Evolutionary conservation across 1,284 basidiomycete genomes (phyloP).

Genomic region (Athelia psychrophila): DNA sequence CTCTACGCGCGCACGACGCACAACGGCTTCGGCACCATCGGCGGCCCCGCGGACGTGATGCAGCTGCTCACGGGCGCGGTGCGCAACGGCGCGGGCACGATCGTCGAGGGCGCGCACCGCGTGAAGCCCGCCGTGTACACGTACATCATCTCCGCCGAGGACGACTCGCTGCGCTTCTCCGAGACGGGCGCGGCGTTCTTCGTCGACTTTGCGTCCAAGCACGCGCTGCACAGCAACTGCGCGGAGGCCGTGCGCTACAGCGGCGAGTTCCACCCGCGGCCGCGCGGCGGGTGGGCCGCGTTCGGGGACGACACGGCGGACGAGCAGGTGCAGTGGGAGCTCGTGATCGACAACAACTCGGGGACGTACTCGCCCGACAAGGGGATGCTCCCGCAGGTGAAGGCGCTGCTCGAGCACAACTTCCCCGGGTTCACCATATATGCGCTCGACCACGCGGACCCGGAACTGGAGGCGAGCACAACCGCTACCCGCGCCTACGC

Average conservation of each 20-base stretch:
- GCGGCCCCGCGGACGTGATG: slow-evolving; percentile 42
- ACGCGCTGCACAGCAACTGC: slow-evolving; percentile 56
- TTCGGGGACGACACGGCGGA: slow-evolving; percentile 56
- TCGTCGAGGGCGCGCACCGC: slow-evolving; percentile 33
- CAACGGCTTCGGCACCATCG: slow-evolving; percentile 62
- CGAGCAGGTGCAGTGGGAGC: slow-evolving; percentile 59
- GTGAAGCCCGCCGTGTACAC: slow-evolving; percentile 79
- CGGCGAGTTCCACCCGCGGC: slow-evolving; percentile 78
- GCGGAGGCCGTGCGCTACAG: slow-evolving; percentile 59
- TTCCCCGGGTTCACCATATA: slow-evolving; percentile 62
- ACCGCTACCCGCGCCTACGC: slow-evolving; percentile 68
- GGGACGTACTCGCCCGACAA: slow-evolving; percentile 73
- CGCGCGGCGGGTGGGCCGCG: slow-evolving; percentile 60
- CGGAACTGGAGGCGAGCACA: slow-evolving; percentile 51
- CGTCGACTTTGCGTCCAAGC: slow-evolving; percentile 78
- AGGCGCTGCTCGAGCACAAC: slow-evolving; percentile 61
- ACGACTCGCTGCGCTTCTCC: slow-evolving; percentile 72
- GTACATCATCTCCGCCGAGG: slow-evolving; percentile 67
- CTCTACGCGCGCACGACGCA: slow-evolving; percentile 67
- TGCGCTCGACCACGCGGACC: slow-evolving; percentile 57
- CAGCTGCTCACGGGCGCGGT: slow-evolving; percentile 46
- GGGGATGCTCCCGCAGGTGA: slow-evolving; percentile 49
- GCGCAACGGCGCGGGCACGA: neutral
- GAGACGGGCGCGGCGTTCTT: slow-evolving; percentile 81
- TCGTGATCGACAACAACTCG: slow-evolving; percentile 76